Evolutionary conservation across 2,329 filamentous ascomycete genomes (phyloP), one percentile per base, ranked within the genome.

Genomic region (Fusarium denticulatum): DNA sequence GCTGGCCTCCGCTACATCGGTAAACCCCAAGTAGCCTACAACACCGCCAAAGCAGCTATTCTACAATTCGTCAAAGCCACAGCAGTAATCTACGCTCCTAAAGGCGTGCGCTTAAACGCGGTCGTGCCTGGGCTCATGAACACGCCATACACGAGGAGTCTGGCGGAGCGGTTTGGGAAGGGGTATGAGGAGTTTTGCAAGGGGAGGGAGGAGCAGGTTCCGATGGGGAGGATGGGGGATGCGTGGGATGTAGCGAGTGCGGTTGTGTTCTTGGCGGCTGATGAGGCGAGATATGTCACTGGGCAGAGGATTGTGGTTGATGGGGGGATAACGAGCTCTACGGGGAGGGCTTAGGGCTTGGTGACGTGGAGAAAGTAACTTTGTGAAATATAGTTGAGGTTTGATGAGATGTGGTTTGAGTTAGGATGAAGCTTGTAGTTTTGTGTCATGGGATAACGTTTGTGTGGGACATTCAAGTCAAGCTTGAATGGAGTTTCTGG

Each of bases 271-370:
- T 81, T 92, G 61, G 89, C 85, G 7, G 89, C 88, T 40, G 85
- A 88, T 50, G 88, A 90, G 69, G 87, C 89, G 6, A 84, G 82
- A 40, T 92, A 92, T 76, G 86, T 92, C 8, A 92, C 89, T 2
- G 90, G 89, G 2, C 85, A 87, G 75, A 84, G 85, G 76, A 80
- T 88, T 72, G 82, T 88, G 16, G 82, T 87, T 7, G 86, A 87
- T 77, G 86, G 85, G 0, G 85, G 84, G 0, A 82, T 85, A 36
- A 84, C 82, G 4, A 78, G 76, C 28, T 85, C 82, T 13, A 85
- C 83, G 6, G 83, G 82, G 8, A 67, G 75, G 46, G 61, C 64
- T 43, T 77, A 46, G 39, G 22, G 16, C 36, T 37, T 37, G 36
- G 10, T 37, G 36, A 6, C 36, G 36, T 9, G 36, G 36, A 37